Evolutionary conservation across 352 stramenopile species (phyloP), one percentile per base, ranked within the genome.

Genomic region (Phytophthora tubulina): DNA sequence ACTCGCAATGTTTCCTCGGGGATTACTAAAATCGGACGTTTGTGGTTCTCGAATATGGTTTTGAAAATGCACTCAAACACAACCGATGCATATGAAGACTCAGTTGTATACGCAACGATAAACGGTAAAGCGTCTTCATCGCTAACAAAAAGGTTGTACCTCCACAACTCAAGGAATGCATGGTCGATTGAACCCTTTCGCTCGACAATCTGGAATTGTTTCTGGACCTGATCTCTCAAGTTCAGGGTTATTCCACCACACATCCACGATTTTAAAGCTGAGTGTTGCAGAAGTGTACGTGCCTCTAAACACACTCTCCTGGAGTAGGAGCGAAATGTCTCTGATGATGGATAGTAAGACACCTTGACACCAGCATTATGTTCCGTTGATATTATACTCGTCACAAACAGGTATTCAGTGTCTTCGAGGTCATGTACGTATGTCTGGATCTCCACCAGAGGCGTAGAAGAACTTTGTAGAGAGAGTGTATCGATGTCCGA

Each of bases 21-120:
- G 3, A 83, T n/a, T 1, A 88, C 45, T 1, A 81, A 31, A 17
- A 89, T 59, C 3, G 78, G 63, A 48, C 67, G 53, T 39, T 61
- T 56, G 4, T 71, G 32, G 3, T 49, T 38, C 3, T 41, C 51
- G 15, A 80, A 83, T 3, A 80, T 63, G 2, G 65, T 56, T 0
- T 63, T 42, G 13, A 89, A 73, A 5, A 88, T 36, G 11, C 73
- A 82, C 61, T 86, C 81, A 7, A 83, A 58, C 7, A 78, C 32
- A 7, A 59, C 51, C 3, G 66, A 72, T 27, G 38, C 51, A 11
- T 52, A 70, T 0, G 46, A 48, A 5, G 49, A 72, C 3, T 54
- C 49, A 7, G 7, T 15, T 5, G 61, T 67, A 21, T 81, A 77
- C 21, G 49, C 74, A 21, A 82, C 50, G 48, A 82, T 60, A 0